Base-by-base conservation (phyloP, 768 basidiomycete genomes). In the Gautieria morchelliformis region DNA sequence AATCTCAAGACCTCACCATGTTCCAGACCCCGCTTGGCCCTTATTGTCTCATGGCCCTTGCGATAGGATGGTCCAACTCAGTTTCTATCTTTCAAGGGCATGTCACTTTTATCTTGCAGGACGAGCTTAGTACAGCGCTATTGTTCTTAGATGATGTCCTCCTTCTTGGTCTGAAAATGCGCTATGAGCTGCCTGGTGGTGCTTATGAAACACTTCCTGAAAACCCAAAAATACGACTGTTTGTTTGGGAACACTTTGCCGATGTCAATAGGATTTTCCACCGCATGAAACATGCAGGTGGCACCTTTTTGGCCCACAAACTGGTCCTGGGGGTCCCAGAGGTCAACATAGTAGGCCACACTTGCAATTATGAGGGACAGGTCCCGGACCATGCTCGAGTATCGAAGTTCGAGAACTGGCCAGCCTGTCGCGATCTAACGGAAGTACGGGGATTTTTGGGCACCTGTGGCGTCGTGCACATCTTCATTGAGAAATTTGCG, bases 51-150 rank as follows among this genome's bases (percentile, higher is more conserved):
- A 65, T 64, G 1, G 63, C 65, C 0, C 58, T 77, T 0, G 73
- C 54, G 1, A 74, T 74, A 72, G 78, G 75, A 0, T 74, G 65
- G 41, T 75, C 75, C 0, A 76, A 77, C 24, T 70, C 68, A 0
- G 66, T 71, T 0, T 70, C 69, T 0, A 72, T 77, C 1, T 72
- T 75, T 47, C 72, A 78, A 14, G 72, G 69, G 12, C 68, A 77
- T 51, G 66, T 75, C 7, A 66, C 65, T 0, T 69, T 70, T 35
- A 71, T 76, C 9, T 59, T 78, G 0, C 63, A 71, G 47, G 58
- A 66, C 0, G 71, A 78, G 58, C 76, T 79, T 0, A 20, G 74
- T 1, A 20, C 65, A 4, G 71, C 71, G 0, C 58, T 61, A 0
- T 68, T 67, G 0, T 80, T 69, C 52, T 68, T 79, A 11, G 71